Evolutionary conservation across 805 yeast genomes (phyloP).

Genomic region (Jamesozyma hellenica): DNA sequence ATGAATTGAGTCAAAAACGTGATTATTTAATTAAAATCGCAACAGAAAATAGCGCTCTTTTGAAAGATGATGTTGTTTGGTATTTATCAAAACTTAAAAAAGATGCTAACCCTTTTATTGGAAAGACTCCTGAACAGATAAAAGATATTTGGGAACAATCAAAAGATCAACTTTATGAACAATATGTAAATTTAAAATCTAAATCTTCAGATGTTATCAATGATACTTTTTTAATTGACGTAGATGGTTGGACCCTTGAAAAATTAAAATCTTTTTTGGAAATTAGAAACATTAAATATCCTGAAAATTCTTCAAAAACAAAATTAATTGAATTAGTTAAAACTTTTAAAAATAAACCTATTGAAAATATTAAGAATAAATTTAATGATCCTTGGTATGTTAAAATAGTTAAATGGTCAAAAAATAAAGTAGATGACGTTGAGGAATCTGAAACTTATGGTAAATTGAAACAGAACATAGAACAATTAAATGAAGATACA

Average conservation of each 20-base stretch:
- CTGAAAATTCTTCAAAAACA: constrained; percentile 32
- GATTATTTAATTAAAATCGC: constrained; percentile 32
- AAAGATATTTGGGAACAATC: constrained; percentile 20
- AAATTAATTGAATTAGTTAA: constrained; percentile 34
- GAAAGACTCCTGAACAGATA: constrained; percentile 28
- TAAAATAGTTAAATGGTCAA: constrained; percentile 30
- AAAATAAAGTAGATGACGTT: constrained; percentile 8
- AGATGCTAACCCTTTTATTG: constrained; percentile 29
- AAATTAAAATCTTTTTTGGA: constrained; percentile 35
- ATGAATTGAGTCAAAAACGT: constrained; percentile 30
- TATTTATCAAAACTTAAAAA: constrained; percentile 28
- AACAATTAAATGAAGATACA: constrained; percentile 6
- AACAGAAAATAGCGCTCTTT: constrained; percentile 25
- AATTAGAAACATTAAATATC: constrained; percentile 33
- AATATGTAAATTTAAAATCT: constrained; percentile 13
- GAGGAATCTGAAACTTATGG: constrained; percentile 7
- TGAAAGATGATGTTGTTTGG: constrained; percentile 33
- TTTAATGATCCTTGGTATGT: background rate
- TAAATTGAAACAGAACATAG: constrained; percentile 4
- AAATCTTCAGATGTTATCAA: constrained; percentile 31
- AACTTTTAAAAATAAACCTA: constrained; percentile 19
- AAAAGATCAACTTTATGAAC: constrained; percentile 5
- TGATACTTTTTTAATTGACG: constrained; percentile 37
- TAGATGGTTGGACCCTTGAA: constrained; percentile 39
- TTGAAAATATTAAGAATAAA: constrained; percentile 13